Percentiles rank a stretch among this genome's conserved stretches.
Evolutionary conservation across 805 yeast genomes (phyloP).

Genomic region (Metschnikowia santaceciliae): DNA sequence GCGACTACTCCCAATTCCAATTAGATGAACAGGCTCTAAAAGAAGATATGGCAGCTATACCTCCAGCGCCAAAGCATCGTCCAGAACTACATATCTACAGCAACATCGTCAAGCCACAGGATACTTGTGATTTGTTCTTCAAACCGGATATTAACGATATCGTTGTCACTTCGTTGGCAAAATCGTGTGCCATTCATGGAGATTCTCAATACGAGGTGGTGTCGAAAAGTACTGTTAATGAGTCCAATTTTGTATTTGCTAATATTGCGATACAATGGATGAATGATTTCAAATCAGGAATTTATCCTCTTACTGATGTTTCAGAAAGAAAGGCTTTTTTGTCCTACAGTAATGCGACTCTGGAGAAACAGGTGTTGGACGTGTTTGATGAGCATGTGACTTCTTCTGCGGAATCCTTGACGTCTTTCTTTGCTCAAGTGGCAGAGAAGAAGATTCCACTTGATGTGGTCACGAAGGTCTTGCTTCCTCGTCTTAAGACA

Average conservation of each 20-base stretch:
- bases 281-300: constrained; percentile 23
- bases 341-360: constrained; percentile 9
- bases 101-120: constrained; percentile 32
- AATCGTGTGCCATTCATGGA: constrained; percentile 28
- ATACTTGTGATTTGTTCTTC: constrained; percentile 31
- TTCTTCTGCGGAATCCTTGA: constrained; percentile 1
- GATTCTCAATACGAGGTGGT: constrained; percentile 22
- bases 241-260: constrained; percentile 24
- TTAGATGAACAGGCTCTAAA: constrained; percentile 25
- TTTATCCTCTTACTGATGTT: constrained; percentile 16
- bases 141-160: constrained; percentile 28
- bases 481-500: constrained; percentile 14
- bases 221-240: constrained; percentile 10
- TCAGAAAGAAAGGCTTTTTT: constrained; percentile 12
- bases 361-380: neutral
- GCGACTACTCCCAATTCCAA: constrained; percentile 25
- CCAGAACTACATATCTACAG: constrained; percentile 9
- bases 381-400: constrained; percentile 4
- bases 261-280: constrained; percentile 29
- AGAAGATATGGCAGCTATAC: constrained; percentile 33
- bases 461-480: constrained; percentile 12
- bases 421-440: constrained; percentile 5
- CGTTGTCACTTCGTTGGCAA: constrained; percentile 27
- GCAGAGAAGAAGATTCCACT: constrained; percentile 2
- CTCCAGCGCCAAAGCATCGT: constrained; percentile 22